Evolutionary conservation across 345 rosid species (phyloP).

Genomic region (Eucalyptus caleyi): DNA sequence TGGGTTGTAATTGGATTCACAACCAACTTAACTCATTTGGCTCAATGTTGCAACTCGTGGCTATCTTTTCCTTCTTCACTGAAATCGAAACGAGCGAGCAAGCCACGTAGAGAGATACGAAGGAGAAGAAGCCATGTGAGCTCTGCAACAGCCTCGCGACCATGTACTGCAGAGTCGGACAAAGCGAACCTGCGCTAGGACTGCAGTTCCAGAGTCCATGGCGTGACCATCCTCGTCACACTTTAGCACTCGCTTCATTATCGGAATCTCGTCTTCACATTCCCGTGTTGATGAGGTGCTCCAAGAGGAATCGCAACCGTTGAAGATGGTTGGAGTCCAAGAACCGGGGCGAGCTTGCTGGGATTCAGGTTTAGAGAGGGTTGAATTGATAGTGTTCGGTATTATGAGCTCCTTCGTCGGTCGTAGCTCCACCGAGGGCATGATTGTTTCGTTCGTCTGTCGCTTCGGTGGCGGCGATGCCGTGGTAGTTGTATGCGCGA

Average conservation of each 20-base stretch:
- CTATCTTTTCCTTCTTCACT: not conserved
- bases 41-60: not conserved
- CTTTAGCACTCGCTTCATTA: too few relatives aligned
- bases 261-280: not conserved
- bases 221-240: conserved; percentile 48
- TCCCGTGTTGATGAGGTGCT: too few relatives aligned
- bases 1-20: too few relatives aligned
- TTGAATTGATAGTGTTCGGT: too few relatives aligned
- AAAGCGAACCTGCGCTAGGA: conserved; percentile 43
- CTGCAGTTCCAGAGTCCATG: conserved; percentile 35
- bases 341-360: too few relatives aligned
- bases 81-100: not conserved
- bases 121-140: conserved; percentile 20
- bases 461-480: not conserved
- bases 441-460: not conserved
- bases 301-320: too few relatives aligned
- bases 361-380: too few relatives aligned
- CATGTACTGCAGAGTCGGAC: conserved; percentile 13
- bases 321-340: too few relatives aligned
- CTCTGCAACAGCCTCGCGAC: conserved; percentile 1
- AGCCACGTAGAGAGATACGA: not conserved
- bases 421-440: not conserved
- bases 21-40: too few relatives aligned
- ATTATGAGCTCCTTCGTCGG: not conserved
- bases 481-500: not conserved